These are phyloP conservation scores for Exsudoporus floridanus DNA, from an alignment of 1,284 basidiomycete genomes.

Conservation along the genomic window DNA sequence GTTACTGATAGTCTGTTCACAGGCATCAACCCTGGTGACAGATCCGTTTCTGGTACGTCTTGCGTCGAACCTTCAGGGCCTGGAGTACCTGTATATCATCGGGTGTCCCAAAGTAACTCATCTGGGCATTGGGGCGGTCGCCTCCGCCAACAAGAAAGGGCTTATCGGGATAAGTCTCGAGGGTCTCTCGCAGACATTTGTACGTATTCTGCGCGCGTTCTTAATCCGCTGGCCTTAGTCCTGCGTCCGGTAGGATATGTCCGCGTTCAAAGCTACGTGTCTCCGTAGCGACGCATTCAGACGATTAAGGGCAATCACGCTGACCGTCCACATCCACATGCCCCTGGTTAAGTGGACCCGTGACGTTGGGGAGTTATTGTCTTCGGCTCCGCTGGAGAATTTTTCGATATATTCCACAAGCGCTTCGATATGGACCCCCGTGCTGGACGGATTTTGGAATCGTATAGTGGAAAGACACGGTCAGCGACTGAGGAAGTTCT, in stretches of 20 bases:
- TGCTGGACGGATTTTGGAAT: slow-evolving; percentile 51
- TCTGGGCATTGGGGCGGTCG: slow-evolving; percentile 50
- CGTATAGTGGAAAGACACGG: slow-evolving; percentile 51
- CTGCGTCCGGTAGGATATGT: slow-evolving; percentile 46
- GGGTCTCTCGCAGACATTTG: slow-evolving; percentile 60
- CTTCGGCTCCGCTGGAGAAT: slow-evolving; percentile 47
- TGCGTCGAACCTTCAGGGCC: slow-evolving; percentile 45
- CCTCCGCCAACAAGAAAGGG: slow-evolving; percentile 45
- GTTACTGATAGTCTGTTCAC: background rate
- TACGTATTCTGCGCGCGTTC: slow-evolving; percentile 35
- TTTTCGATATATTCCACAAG: slow-evolving; percentile 64
- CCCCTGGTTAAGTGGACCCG: slow-evolving; percentile 43
- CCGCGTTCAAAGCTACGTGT: slow-evolving; percentile 44
- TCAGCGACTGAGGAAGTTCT: slow-evolving; percentile 52
- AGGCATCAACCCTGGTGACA: slow-evolving; percentile 57
- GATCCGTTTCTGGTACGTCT: slow-evolving; percentile 52
- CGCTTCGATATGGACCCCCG: slow-evolving; percentile 38
- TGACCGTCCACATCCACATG: slow-evolving; percentile 48
- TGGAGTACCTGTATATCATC: slow-evolving; percentile 57
- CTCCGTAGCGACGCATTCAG: slow-evolving; percentile 37
- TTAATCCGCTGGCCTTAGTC: slow-evolving; percentile 6
- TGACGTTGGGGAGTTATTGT: slow-evolving; percentile 46
- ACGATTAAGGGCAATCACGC: slow-evolving; percentile 54
- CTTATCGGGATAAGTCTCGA: slow-evolving; percentile 59
- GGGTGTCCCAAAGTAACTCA: slow-evolving; percentile 72